Conservation (phyloP, 495 filamentous ascomycete genomes). For the Alectoria sarmentosa region DNA sequence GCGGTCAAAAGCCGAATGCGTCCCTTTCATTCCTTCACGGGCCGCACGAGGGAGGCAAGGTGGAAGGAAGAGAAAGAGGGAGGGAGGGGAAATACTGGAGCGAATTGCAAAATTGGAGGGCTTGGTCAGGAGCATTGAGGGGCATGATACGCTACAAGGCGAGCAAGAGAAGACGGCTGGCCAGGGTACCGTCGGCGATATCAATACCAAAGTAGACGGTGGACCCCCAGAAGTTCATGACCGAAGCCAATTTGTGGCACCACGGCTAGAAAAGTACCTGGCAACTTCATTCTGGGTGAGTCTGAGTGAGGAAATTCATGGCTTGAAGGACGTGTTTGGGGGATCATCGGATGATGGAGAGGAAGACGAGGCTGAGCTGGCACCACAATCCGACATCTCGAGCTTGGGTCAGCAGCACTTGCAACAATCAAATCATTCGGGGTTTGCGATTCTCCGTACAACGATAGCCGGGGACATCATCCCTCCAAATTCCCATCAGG, state of each 20-base stretch:
- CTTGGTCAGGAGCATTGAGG: conserved; percentile 3
- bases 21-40: conserved; percentile 3
- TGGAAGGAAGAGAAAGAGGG: conserved; percentile 5
- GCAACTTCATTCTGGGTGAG: conserved; percentile 6
- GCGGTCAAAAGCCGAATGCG: conserved; percentile 1
- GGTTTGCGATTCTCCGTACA: background rate
- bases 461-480: no score
- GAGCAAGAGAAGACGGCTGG: no score
- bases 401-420: background rate
- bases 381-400: background rate
- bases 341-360: conserved; percentile 11
- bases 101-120: conserved; percentile 12
- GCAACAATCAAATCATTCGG: background rate
- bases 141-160: no score
- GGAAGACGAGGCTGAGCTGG: background rate
- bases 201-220: no score
- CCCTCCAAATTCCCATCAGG: no score
- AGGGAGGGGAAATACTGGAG: conserved; percentile 8
- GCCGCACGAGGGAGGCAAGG: conserved; percentile 9
- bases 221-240: no score
- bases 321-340: conserved; percentile 1
- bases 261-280: conserved; percentile 2
- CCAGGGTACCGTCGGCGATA: no score
- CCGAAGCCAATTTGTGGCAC: background rate
- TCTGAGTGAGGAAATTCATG: conserved; percentile 12